A percentile compares a stretch with the other conserved stretches of the same genome.
These are phyloP conservation scores for Houttuynia cordata DNA, from an alignment of 164 flowering plant genomes.

Conservation along the genomic window DNA sequence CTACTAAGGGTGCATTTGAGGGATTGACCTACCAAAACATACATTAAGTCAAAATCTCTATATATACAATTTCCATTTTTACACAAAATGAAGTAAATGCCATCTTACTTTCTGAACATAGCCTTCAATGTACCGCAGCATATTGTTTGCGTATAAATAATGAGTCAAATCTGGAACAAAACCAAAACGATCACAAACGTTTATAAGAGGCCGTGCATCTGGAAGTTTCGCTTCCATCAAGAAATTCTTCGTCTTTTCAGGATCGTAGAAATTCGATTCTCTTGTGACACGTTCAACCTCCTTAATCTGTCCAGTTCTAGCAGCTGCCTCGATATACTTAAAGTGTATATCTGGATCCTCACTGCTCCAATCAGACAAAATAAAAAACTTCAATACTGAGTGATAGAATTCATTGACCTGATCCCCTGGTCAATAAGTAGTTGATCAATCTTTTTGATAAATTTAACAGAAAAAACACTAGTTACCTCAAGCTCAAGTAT, in stretches of 20 bases:
- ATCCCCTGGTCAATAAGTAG: background rate
- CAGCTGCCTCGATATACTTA: conserved; percentile 98
- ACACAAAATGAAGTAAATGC: background rate
- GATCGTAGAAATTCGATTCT: conserved; percentile 91
- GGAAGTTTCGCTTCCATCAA: conserved; percentile 99
- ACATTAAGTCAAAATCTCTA: background rate
- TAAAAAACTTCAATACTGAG: background rate
- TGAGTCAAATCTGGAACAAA: conserved; percentile 98
- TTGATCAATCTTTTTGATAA: no score
- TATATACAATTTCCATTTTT: no score
- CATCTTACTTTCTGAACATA: conserved; percentile 86
- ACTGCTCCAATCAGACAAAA: conserved; percentile 28
- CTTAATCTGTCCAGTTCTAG: conserved; percentile 99
- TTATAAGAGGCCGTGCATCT: conserved; percentile 94
- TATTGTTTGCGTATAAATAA: conserved; percentile 82
- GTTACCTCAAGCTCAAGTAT: conserved; percentile 88
- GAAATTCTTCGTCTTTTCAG: conserved; percentile 97
- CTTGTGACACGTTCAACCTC: conserved; percentile 98
- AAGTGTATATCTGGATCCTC: conserved; percentile 99
- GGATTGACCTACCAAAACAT: conserved; percentile 69
- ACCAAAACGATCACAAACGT: conserved; percentile 99
- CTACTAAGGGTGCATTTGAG: conserved; percentile 95
- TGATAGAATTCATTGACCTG: background rate
- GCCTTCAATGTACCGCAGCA: conserved; percentile 99
- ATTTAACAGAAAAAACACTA: conserved; percentile 1